phyloP scores from a whole-genome alignment of 2,329 filamentous ascomycete species.

The Fusarium brachygibbosum region DNA sequence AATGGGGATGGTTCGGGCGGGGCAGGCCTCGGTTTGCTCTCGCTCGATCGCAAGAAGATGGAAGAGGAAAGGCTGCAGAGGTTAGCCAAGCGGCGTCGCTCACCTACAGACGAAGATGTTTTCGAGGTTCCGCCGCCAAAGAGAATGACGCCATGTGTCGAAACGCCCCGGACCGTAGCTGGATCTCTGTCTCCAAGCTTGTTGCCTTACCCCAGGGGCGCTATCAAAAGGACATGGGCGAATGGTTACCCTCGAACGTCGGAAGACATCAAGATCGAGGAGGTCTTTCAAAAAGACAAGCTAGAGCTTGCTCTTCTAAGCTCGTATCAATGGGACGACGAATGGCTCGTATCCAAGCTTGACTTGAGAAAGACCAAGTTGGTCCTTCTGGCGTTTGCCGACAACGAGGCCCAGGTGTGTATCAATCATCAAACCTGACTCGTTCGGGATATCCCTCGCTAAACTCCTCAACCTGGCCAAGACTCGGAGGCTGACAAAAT shows the following conservation, averaged over 20 bases:
- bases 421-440: constrained; percentile 20
- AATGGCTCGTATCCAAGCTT: constrained; percentile 83
- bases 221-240: constrained; percentile 86
- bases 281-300: constrained; percentile 80
- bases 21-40: constrained; percentile 58
- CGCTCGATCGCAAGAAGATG: constrained; percentile 84
- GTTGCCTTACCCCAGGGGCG: constrained; percentile 66
- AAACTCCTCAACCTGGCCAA: constrained; percentile 14
- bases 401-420: constrained; percentile 65
- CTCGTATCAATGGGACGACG: constrained; percentile 86
- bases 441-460: constrained; percentile 15
- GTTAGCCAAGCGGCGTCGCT: constrained; percentile 66
- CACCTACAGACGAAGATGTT: constrained; percentile 46
- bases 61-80: constrained; percentile 85
- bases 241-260: constrained; percentile 69
- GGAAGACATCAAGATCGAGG: constrained; percentile 88
- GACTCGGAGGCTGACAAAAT: constrained; percentile 38
- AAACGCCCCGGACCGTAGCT: constrained; percentile 22
- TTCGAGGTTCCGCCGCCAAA: constrained; percentile 51
- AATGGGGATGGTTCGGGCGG: constrained; percentile 38
- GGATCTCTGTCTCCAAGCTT: constrained; percentile 42
- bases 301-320: constrained; percentile 85
- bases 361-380: constrained; percentile 71
- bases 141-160: constrained; percentile 30
- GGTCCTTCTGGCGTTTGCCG: constrained; percentile 70